Evolutionary conservation across 202 grass and related monocot species (phyloP).

Genomic region (Cymbopogon flexuosus): DNA sequence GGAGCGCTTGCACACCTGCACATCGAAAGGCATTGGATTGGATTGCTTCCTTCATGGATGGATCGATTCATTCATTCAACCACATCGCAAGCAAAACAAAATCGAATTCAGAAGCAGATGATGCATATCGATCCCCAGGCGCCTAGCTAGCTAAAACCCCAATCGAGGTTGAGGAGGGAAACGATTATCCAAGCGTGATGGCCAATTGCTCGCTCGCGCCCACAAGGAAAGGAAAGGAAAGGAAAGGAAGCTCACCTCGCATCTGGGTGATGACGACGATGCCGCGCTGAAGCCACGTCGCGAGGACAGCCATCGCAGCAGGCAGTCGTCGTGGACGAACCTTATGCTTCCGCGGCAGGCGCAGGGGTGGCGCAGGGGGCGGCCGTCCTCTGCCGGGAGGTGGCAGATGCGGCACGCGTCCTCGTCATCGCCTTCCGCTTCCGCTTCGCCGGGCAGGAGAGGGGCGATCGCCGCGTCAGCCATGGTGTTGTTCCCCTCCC

Average conservation of each 20-base stretch:
- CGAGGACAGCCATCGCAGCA: slow-evolving; percentile 47
- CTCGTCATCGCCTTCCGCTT: slow-evolving; percentile 12
- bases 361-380: slow-evolving; percentile 47
- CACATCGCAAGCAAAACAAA: too few relatives aligned
- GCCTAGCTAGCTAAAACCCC: too few relatives aligned
- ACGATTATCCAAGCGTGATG: too few relatives aligned
- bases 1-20: slow-evolving; percentile 45
- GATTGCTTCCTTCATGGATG: neutral
- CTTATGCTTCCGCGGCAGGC: slow-evolving; percentile 48
- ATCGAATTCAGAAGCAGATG: neutral
- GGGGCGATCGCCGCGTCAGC: neutral
- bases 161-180: neutral
- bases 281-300: neutral
- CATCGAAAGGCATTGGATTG: neutral
- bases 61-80: neutral
- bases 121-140: neutral
- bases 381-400: slow-evolving; percentile 23
- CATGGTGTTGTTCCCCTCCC: neutral
- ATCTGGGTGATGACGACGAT: neutral
- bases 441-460: neutral
- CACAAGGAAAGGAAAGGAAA: too few relatives aligned
- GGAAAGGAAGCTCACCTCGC: slow-evolving; percentile 25
- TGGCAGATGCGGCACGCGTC: slow-evolving; percentile 55
- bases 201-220: too few relatives aligned
- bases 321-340: slow-evolving; percentile 55